Evolutionary conservation across 139 green algal species (phyloP).

Genomic region (Chlorella sp.): DNA sequence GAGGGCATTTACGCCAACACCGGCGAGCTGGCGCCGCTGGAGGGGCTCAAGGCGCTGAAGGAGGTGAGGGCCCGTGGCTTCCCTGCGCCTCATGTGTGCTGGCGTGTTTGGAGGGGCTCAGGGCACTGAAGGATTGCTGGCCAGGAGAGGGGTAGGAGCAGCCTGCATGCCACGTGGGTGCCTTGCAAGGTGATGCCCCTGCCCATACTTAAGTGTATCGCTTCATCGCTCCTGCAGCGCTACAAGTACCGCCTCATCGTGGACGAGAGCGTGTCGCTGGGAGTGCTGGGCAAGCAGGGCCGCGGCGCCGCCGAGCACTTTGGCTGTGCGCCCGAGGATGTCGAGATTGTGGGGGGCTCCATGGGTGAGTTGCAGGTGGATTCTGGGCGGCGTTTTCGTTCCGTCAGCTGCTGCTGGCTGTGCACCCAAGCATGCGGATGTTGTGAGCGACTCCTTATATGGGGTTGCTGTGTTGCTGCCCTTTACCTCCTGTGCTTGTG

Average conservation of each 20-base stretch:
- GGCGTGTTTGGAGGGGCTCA: too few relatives aligned
- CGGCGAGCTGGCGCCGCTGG: slow-evolving; percentile 87
- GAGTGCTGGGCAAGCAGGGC: slow-evolving; percentile 86
- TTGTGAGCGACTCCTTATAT: too few relatives aligned
- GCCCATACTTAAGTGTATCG: neutral
- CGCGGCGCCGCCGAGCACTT: slow-evolving; percentile 88
- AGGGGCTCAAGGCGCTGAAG: slow-evolving; percentile 83
- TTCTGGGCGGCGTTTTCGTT: too few relatives aligned
- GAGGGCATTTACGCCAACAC: slow-evolving; percentile 92
- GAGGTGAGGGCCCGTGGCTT: slow-evolving; percentile 59
- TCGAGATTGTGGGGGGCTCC: slow-evolving; percentile 90
- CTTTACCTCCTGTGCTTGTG: too few relatives aligned
- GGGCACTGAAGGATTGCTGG: too few relatives aligned
- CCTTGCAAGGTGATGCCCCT: too few relatives aligned
- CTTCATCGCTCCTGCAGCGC: slow-evolving; percentile 33
- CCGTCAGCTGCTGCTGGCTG: too few relatives aligned
- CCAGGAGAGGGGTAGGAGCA: too few relatives aligned
- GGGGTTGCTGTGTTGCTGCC: too few relatives aligned
- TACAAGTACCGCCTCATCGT: slow-evolving; percentile 93
- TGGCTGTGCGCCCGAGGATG: slow-evolving; percentile 66
- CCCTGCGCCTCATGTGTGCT: neutral
- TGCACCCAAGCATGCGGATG: too few relatives aligned
- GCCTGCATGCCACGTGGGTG: neutral
- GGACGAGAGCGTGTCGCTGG: slow-evolving; percentile 92
- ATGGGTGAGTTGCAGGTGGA: slow-evolving; percentile 54